Conservation (phyloP, 768 basidiomycete genomes). For the Mycena albidolilacea region DNA sequence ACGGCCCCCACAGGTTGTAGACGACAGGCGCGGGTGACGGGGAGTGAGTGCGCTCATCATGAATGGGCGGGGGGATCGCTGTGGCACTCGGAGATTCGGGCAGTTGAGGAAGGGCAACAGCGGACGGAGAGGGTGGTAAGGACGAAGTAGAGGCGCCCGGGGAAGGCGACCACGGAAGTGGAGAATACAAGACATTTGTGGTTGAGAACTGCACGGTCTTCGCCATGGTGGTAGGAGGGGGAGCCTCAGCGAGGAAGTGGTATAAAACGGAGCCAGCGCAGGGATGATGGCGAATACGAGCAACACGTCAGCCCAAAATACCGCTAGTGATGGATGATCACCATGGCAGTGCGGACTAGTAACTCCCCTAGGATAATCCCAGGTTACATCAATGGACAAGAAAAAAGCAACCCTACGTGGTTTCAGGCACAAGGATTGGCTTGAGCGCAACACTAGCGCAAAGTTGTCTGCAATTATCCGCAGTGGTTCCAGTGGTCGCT, state of each 20-base stretch:
- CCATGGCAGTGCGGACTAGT: background rate
- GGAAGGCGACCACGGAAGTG: slow-evolving; percentile 29
- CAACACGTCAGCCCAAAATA: background rate
- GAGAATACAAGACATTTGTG: slow-evolving; percentile 37
- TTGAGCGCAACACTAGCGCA: too few species aligned
- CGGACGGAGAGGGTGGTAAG: slow-evolving; percentile 31
- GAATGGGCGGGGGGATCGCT: background rate
- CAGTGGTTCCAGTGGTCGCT: too few species aligned
- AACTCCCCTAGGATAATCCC: too few species aligned
- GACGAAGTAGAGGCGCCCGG: slow-evolving; percentile 24
- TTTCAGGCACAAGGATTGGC: too few species aligned
- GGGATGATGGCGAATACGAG: slow-evolving; percentile 1
- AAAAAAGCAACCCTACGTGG: too few species aligned
- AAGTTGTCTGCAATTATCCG: too few species aligned
- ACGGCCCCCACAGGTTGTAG: slow-evolving; percentile 25
- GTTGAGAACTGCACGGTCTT: slow-evolving; percentile 37
- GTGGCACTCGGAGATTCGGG: background rate
- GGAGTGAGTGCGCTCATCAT: background rate
- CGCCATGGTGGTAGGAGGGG: slow-evolving; percentile 17
- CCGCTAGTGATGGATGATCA: slow-evolving; percentile 5
- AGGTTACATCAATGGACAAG: too few species aligned
- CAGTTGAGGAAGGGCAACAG: background rate
- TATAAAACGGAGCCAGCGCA: slow-evolving; percentile 5
- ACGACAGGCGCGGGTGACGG: slow-evolving; percentile 6
- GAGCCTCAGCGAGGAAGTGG: background rate